Evolutionary conservation across 2,329 filamentous ascomycete genomes (phyloP).

Genomic region (Bipolaris bicolor): DNA sequence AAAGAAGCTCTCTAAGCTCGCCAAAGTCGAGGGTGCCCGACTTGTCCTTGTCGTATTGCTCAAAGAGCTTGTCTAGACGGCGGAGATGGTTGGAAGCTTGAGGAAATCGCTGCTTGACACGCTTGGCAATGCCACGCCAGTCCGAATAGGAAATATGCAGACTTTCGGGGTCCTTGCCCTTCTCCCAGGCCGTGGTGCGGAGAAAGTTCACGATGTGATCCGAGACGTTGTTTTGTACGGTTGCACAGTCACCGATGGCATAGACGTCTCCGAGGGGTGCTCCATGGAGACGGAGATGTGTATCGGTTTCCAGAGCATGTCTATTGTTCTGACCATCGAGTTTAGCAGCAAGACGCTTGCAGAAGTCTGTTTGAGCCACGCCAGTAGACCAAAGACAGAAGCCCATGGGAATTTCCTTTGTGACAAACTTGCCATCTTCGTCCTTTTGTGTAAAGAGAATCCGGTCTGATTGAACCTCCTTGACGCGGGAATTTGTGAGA

Average conservation of each 20-base stretch:
- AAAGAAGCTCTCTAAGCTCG: constrained; percentile 85
- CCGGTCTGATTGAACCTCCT: constrained; percentile 81
- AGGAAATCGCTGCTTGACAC: constrained; percentile 87
- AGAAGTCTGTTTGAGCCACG: constrained; percentile 83
- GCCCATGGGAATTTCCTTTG: constrained; percentile 92
- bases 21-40: constrained; percentile 92
- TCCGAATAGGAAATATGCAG: constrained; percentile 84
- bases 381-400: constrained; percentile 99
- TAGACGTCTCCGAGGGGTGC: constrained; percentile 94
- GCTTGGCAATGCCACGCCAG: constrained; percentile 83
- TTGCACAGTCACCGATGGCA: constrained; percentile 93
- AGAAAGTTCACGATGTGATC: constrained; percentile 91
- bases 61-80: constrained; percentile 88
- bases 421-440: constrained; percentile 73
- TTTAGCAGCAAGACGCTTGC: constrained; percentile 75
- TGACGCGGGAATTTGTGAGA: constrained; percentile 89
- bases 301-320: constrained; percentile 92
- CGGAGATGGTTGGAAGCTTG: constrained; percentile 87
- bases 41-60: constrained; percentile 90
- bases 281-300: constrained; percentile 86
- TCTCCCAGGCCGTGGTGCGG: constrained; percentile 87
- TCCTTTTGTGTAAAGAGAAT: constrained; percentile 88
- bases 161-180: constrained; percentile 86
- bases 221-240: constrained; percentile 95
- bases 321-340: constrained; percentile 82